phyloP scores from a whole-genome alignment of 1,284 basidiomycete genomes.

The Rhizoctonia solani region DNA sequence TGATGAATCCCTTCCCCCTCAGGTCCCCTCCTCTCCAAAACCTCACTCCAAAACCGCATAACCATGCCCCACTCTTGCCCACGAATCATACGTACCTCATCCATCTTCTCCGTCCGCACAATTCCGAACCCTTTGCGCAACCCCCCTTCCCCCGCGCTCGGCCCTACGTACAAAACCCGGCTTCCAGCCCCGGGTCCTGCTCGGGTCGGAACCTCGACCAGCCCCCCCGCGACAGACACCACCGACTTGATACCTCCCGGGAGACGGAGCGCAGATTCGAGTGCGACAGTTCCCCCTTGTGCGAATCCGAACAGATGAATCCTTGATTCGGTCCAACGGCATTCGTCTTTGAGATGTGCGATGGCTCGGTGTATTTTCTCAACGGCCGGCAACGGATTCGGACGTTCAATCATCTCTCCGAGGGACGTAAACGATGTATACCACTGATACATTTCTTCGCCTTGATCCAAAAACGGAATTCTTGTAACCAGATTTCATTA shows the following conservation, averaged over 20 bases:
- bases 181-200: slow-evolving; percentile 54
- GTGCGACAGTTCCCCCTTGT: slow-evolving; percentile 82
- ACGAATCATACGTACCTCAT: slow-evolving; percentile 70
- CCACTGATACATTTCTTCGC: slow-evolving; percentile 76
- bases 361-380: slow-evolving; percentile 60
- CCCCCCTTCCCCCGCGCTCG: slow-evolving; percentile 47
- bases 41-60: slow-evolving; percentile 85
- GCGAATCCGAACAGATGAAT: slow-evolving; percentile 90
- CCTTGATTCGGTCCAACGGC: slow-evolving; percentile 64
- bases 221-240: slow-evolving; percentile 67
- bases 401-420: slow-evolving; percentile 69
- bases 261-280: slow-evolving; percentile 63
- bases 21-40: slow-evolving; percentile 57
- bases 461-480: slow-evolving; percentile 75
- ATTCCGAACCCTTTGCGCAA: slow-evolving; percentile 63
- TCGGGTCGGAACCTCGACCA: slow-evolving; percentile 75
- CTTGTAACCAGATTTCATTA: no score
- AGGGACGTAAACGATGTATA: slow-evolving; percentile 81
- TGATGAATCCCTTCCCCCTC: slow-evolving; percentile 32
- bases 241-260: slow-evolving; percentile 66
- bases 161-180: slow-evolving; percentile 51
- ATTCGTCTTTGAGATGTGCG: slow-evolving; percentile 59
- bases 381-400: slow-evolving; percentile 72
- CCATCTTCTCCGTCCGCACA: slow-evolving; percentile 53
- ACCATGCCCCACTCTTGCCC: slow-evolving; percentile 80